These are phyloP conservation scores for Diospyros lotus DNA, from an alignment of 148 eudicot species.

Conservation along the genomic window DNA sequence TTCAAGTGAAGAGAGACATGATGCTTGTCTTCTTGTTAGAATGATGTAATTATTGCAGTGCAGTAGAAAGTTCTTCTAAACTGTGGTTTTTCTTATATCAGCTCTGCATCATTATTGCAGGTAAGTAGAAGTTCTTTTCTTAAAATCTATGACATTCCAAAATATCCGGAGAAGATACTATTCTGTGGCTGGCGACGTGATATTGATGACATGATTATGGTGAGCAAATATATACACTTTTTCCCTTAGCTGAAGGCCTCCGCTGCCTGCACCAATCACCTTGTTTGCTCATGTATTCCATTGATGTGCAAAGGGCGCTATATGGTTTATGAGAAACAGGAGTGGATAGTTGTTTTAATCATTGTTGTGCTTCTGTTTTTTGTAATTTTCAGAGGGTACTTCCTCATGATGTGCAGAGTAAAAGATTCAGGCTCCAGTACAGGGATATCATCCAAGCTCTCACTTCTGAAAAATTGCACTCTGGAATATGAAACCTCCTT, in stretches of 20 bases:
- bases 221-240: constrained; percentile 15
- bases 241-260: not conserved
- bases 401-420: no score
- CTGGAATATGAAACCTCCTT: not conserved
- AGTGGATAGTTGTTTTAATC: not conserved
- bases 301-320: not conserved
- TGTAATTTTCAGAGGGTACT: no score
- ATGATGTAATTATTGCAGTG: not conserved
- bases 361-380: no score
- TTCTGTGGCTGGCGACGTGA: constrained; percentile 96
- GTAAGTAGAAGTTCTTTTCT: constrained; percentile 47
- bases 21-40: not conserved
- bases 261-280: not conserved
- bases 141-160: constrained; percentile 55
- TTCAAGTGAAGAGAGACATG: not conserved
- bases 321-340: not conserved
- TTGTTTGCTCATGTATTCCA: no score
- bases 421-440: not conserved
- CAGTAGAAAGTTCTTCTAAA: not conserved
- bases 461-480: no score
- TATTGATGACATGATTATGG: constrained; percentile 90
- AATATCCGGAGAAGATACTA: constrained; percentile 79
- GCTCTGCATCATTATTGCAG: constrained; percentile 31
- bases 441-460: not conserved
- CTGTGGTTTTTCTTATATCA: not conserved